Evolutionary conservation across 2,329 filamentous ascomycete genomes (phyloP).

Genomic region (Paramyrothecium roridum): DNA sequence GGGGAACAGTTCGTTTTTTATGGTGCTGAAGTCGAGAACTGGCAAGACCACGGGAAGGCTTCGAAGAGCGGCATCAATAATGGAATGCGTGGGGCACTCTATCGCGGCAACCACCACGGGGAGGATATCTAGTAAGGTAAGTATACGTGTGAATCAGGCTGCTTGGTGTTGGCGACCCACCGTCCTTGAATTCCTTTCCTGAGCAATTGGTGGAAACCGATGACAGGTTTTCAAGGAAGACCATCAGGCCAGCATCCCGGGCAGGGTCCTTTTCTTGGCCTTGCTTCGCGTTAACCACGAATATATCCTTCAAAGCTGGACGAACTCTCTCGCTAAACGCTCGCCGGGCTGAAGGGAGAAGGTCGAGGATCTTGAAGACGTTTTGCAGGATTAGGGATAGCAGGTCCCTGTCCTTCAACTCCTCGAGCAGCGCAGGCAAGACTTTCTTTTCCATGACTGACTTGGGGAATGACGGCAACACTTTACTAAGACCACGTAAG

Average conservation of each 20-base stretch:
- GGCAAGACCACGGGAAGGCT: constrained; percentile 79
- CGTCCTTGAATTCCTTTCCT: constrained; percentile 92
- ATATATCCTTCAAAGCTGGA: constrained; percentile 80
- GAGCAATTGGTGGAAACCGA: constrained; percentile 76
- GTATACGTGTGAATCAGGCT: constrained; percentile 8
- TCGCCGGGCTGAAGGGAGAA: constrained; percentile 73
- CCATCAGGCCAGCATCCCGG: constrained; percentile 87
- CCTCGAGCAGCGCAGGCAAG: constrained; percentile 82
- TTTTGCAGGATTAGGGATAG: constrained; percentile 85
- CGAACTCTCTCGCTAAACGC: constrained; percentile 83
- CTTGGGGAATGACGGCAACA: constrained; percentile 87
- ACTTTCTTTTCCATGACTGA: constrained; percentile 95
- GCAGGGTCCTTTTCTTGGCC: constrained; percentile 71
- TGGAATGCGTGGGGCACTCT: constrained; percentile 82
- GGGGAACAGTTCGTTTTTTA: constrained; percentile 95
- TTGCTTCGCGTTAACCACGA: constrained; percentile 60
- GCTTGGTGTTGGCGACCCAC: constrained; percentile 42
- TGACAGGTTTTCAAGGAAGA: constrained; percentile 80
- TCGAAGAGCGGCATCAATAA: constrained; percentile 82
- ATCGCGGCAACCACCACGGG: constrained; percentile 82
- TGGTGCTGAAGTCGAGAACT: constrained; percentile 90
- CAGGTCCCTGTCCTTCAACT: constrained; percentile 88
- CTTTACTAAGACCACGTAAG: constrained; percentile 80
- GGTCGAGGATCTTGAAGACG: constrained; percentile 82
- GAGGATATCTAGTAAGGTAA: constrained; percentile 63